Conservation (phyloP, 2,329 filamentous ascomycete species). For the Trichoderma atrobrunneum region DNA sequence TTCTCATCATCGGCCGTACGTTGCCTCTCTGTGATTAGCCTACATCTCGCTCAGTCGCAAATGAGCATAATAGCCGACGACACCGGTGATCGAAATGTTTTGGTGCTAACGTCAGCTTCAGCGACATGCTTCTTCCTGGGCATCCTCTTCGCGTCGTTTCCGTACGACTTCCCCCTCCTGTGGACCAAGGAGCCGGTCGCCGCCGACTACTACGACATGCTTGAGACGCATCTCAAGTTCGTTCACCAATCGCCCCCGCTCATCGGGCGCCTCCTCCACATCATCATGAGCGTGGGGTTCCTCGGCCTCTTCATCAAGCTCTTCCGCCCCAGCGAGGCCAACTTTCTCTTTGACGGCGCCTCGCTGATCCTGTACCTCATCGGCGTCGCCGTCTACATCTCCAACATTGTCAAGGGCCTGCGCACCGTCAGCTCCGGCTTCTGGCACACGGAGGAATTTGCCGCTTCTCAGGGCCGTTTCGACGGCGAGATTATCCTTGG, state of each 20-base stretch:
- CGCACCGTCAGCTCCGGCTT: conserved; percentile 73
- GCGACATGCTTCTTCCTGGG: conserved; percentile 97
- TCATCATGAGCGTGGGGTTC: conserved; percentile 83
- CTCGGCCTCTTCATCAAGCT: conserved; percentile 90
- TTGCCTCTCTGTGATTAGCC: conserved; percentile 27
- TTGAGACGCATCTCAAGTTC: conserved; percentile 87
- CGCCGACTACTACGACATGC: conserved; percentile 71
- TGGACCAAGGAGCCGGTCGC: conserved; percentile 68
- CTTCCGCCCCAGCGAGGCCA: conserved; percentile 88
- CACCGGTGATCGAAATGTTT: neutral
- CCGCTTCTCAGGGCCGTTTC: conserved; percentile 39
- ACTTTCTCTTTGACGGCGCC: conserved; percentile 89
- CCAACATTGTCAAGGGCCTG: conserved; percentile 95
- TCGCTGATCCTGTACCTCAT: conserved; percentile 80
- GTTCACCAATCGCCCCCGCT: conserved; percentile 88
- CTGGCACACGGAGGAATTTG: conserved; percentile 49
- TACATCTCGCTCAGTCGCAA: neutral
- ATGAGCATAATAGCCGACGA: neutral
- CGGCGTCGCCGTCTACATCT: conserved; percentile 87
- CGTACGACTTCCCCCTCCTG: conserved; percentile 90
- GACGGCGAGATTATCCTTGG: conserved; percentile 68
- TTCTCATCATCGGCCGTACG: conserved; percentile 93
- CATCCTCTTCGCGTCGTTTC: conserved; percentile 93
- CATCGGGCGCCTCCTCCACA: conserved; percentile 90
- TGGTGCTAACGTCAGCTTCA: conserved; percentile 34